A percentile compares a stretch with the other conserved stretches of the same genome.
Evolutionary conservation across 148 eudicot species (phyloP).

Genomic region (Talinum fruticosum): DNA sequence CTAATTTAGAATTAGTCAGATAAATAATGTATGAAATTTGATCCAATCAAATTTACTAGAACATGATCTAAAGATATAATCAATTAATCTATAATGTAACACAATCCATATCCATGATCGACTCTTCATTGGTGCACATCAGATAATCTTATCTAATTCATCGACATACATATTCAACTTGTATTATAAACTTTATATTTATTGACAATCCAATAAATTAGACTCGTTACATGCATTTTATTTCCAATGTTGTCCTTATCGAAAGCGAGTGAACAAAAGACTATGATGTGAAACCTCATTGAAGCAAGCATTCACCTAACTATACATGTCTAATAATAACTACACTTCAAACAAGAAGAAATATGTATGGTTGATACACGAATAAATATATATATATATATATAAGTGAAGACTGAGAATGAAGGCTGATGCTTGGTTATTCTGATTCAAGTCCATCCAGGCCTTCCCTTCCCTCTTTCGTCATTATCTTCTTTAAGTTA

Average conservation of each 20-base stretch:
- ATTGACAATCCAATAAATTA: too few species aligned
- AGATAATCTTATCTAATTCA: too few species aligned
- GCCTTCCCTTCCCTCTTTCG: constrained; percentile 9
- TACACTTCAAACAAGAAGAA: not conserved
- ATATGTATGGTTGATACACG: constrained; percentile 13
- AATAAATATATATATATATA: too few species aligned
- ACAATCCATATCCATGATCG: too few species aligned
- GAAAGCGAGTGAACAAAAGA: not conserved
- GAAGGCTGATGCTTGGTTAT: constrained; percentile 9
- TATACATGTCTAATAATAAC: not conserved
- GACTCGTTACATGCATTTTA: not conserved
- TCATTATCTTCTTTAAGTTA: constrained; percentile 13
- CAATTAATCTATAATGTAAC: too few species aligned
- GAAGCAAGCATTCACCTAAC: constrained; percentile 14
- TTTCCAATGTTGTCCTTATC: not conserved
- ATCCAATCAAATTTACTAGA: too few species aligned
- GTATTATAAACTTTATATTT: too few species aligned
- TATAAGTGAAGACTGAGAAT: not conserved
- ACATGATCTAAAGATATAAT: too few species aligned
- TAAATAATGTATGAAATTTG: too few species aligned
- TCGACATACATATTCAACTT: too few species aligned
- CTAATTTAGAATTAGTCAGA: too few species aligned
- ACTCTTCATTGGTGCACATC: too few species aligned
- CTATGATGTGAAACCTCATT: not conserved
- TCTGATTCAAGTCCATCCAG: not conserved